A percentile compares a stretch with the other conserved stretches of the same genome.
phyloP scores from a whole-genome alignment of 805 yeast species.

The Ogataea zsoltii region DNA sequence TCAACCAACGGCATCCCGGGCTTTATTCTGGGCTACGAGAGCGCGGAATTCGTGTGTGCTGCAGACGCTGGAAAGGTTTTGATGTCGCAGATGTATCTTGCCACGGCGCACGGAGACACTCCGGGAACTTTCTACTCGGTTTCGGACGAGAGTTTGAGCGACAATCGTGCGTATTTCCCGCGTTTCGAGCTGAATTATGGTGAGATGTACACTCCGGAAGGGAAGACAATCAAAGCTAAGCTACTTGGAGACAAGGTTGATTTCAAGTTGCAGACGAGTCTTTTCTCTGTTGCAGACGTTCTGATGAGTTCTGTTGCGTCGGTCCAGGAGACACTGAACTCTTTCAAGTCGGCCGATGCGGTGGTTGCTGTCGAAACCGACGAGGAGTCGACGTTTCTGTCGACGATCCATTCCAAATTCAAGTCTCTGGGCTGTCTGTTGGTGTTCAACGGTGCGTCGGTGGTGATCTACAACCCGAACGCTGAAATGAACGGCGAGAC shows the following conservation, averaged over 20 bases:
- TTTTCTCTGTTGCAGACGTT: constrained; percentile 55
- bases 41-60: constrained; percentile 65
- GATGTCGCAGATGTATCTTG: constrained; percentile 64
- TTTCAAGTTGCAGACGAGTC: constrained; percentile 59
- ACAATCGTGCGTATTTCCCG: constrained; percentile 69
- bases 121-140: constrained; percentile 47
- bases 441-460: constrained; percentile 69
- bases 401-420: constrained; percentile 8
- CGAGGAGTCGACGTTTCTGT: constrained; percentile 2
- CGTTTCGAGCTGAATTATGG: constrained; percentile 58
- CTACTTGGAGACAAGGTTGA: constrained; percentile 71
- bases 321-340: constrained; percentile 28
- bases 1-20: constrained; percentile 49
- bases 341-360: not conserved
- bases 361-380: constrained; percentile 1
- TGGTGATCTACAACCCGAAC: constrained; percentile 48
- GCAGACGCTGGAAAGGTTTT: constrained; percentile 66
- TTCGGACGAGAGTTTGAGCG: constrained; percentile 45
- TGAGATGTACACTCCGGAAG: constrained; percentile 21
- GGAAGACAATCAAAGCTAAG: constrained; percentile 44
- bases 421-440: constrained; percentile 50
- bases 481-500: constrained; percentile 39
- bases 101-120: constrained; percentile 65
- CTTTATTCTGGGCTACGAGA: constrained; percentile 73
- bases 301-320: constrained; percentile 45